phyloP scores from a whole-genome alignment of 305 asterid genomes.

The Fraxinus xanthoxyloides region DNA sequence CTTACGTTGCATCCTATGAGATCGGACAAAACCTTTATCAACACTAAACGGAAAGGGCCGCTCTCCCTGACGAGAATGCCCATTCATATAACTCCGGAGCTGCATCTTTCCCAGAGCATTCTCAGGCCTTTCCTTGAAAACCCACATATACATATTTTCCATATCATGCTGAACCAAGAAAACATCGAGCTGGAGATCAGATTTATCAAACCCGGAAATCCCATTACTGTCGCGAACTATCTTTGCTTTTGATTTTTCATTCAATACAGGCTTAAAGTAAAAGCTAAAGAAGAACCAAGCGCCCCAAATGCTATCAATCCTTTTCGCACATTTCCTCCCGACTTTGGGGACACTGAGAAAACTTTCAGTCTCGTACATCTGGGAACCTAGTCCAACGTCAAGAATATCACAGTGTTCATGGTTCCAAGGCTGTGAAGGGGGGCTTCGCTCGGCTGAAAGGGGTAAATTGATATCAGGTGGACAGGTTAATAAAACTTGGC shows the following conservation, averaged over 20 bases:
- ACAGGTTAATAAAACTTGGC: conserved; percentile 33
- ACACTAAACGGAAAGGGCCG: conserved; percentile 79
- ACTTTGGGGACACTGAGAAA: conserved; percentile 33
- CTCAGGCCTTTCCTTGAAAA: conserved; percentile 83
- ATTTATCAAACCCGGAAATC: neutral
- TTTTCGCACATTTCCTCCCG: conserved; percentile 44
- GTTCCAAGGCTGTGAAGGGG: conserved; percentile 44
- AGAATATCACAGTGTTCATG: conserved; percentile 35
- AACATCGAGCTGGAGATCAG: conserved; percentile 32
- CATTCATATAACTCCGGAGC: conserved; percentile 89
- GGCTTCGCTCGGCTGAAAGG: conserved; percentile 47
- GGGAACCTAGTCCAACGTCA: conserved; percentile 12
- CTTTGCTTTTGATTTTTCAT: neutral
- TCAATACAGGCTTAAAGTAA: neutral
- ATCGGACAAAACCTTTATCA: conserved; percentile 82
- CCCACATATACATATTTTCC: conserved; percentile 96
- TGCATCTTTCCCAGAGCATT: conserved; percentile 94
- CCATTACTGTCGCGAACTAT: neutral
- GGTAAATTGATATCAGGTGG: conserved; percentile 27
- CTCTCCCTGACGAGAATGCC: conserved; percentile 93
- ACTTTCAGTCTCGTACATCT: conserved; percentile 37
- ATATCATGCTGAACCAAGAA: conserved; percentile 58
- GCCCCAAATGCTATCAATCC: conserved; percentile 80
- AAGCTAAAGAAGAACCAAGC: conserved; percentile 37
- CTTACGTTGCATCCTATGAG: conserved; percentile 89